A percentile compares a stretch with the other conserved stretches of the same genome.
Conservation (phyloP, 2,329 filamentous ascomycete genomes). For the Allantophomopsis cytisporea region DNA sequence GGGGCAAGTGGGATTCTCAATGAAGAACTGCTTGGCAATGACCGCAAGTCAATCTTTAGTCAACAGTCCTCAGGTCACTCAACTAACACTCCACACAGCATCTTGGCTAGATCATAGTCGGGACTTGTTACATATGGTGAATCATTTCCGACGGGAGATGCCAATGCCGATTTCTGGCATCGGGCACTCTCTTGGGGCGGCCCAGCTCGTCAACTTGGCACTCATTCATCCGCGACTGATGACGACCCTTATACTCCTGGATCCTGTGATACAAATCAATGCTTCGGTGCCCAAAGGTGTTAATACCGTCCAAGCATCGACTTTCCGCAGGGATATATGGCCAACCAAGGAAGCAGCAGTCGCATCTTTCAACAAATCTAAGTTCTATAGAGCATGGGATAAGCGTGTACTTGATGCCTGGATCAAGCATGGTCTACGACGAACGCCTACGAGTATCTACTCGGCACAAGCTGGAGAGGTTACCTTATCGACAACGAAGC, state of each 20-base stretch:
- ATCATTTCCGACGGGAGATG: conserved; percentile 67
- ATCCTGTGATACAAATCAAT: conserved; percentile 58
- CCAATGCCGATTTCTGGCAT: conserved; percentile 69
- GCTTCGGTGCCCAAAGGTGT: conserved; percentile 23
- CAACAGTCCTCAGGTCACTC: no score
- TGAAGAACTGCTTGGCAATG: conserved; percentile 63
- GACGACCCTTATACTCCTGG: conserved; percentile 62
- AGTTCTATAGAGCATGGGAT: conserved; percentile 79
- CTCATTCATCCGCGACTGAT: conserved; percentile 73
- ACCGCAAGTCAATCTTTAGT: conserved; percentile 43
- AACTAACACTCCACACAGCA: conserved; percentile 29
- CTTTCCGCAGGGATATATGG: conserved; percentile 69
- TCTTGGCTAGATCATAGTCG: conserved; percentile 77
- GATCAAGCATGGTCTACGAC: conserved; percentile 62
- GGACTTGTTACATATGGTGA: conserved; percentile 76
- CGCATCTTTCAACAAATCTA: conserved; percentile 49
- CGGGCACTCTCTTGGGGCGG: conserved; percentile 81
- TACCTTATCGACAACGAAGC: conserved; percentile 69
- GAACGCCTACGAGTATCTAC: conserved; percentile 49
- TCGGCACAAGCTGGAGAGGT: conserved; percentile 35
- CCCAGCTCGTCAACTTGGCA: conserved; percentile 56
- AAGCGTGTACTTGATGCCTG: conserved; percentile 62
- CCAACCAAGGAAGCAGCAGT: conserved; percentile 58
- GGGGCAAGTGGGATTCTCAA: conserved; percentile 70
- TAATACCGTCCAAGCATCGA: conserved; percentile 44